Evolutionary conservation across 2,329 filamentous ascomycete species (phyloP).

Genomic region (Neophaeococcomyces mojaviensis): DNA sequence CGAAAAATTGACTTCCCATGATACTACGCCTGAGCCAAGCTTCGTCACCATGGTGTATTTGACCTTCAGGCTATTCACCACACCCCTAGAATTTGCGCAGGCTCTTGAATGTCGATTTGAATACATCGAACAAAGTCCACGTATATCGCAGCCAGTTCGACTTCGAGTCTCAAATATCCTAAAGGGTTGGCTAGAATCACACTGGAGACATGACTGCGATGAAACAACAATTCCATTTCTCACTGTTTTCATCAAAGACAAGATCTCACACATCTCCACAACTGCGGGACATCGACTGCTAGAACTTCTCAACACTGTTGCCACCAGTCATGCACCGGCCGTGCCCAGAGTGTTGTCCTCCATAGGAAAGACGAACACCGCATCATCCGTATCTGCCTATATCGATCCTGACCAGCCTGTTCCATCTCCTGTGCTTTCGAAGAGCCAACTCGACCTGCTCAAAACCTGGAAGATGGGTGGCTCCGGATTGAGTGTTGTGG

Average conservation of each 20-base stretch:
- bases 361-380: slow-evolving; percentile 78
- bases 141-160: slow-evolving; percentile 71
- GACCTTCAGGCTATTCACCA: slow-evolving; percentile 89
- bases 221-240: slow-evolving; percentile 68
- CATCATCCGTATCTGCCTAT: slow-evolving; percentile 61
- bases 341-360: slow-evolving; percentile 78
- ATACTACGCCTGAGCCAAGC: slow-evolving; percentile 81
- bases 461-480: slow-evolving; percentile 67
- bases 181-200: slow-evolving; percentile 94
- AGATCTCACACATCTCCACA: slow-evolving; percentile 61
- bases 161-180: slow-evolving; percentile 92
- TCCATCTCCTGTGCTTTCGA: slow-evolving; percentile 63
- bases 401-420: slow-evolving; percentile 63
- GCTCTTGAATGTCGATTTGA: slow-evolving; percentile 86
- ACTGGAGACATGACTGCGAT: slow-evolving; percentile 83
- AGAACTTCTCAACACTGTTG: slow-evolving; percentile 73
- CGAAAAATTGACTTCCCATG: slow-evolving; percentile 88
- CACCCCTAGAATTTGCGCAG: slow-evolving; percentile 68
- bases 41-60: slow-evolving; percentile 95
- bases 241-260: slow-evolving; percentile 67
- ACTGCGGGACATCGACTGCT: slow-evolving; percentile 71
- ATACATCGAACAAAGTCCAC: slow-evolving; percentile 72
- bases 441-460: slow-evolving; percentile 66
- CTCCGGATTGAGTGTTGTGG: slow-evolving; percentile 65
- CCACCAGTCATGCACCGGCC: slow-evolving; percentile 61